Evolutionary conservation across 176 grass and related monocot species (phyloP), one percentile per base, ranked within the genome.

Genomic region (Aechmea fasciata): DNA sequence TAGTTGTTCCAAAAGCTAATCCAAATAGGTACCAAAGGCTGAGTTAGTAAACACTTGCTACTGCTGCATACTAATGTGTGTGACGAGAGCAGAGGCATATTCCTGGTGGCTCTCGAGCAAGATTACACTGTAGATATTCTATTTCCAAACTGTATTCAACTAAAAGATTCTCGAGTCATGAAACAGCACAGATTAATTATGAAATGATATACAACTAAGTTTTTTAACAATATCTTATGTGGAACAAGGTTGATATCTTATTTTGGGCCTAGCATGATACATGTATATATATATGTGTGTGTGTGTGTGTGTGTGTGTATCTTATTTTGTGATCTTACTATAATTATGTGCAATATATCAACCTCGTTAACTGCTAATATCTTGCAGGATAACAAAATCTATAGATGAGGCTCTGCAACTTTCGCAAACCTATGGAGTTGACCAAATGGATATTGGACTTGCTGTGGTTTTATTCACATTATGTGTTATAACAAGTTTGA

Each of bases 351-450:
- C 19, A 17, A 18, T 15, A 59, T 59, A 59, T 15, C 54, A 59
- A 19, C 54, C 15, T 59, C 19, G 54, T 10, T 17, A 23, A 33
- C 51, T n/a, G 10, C 22, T 13, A 47, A 8, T 33, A 24, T 69
- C 54, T 77, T 69, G 20, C 83, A 96, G 92, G 78, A 87, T 96
- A 76, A 84, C 71, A 29, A 87, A 87, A 54, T 89, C 88, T 41
- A 81, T 92, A 13, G 81, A 89, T 47, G 83, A 82, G 66, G 81
- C 81, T 53, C 20, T 96, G 57, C 85, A 81, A 85, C 78, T 96
- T 51, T 92, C 92, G 11, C 70, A 85, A 41, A 66, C 7, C 48
- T 92, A 80, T 13, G 70, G 65, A 41, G 65, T 77, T 69, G 62
- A 70, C 66, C 79, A 63, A 64, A 78, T 75, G 13, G 81, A 92